These are phyloP conservation scores for Apophysomyces trapeziformis DNA, from an alignment of 371 early-diverging fungal genomes.

Conservation along the genomic window DNA sequence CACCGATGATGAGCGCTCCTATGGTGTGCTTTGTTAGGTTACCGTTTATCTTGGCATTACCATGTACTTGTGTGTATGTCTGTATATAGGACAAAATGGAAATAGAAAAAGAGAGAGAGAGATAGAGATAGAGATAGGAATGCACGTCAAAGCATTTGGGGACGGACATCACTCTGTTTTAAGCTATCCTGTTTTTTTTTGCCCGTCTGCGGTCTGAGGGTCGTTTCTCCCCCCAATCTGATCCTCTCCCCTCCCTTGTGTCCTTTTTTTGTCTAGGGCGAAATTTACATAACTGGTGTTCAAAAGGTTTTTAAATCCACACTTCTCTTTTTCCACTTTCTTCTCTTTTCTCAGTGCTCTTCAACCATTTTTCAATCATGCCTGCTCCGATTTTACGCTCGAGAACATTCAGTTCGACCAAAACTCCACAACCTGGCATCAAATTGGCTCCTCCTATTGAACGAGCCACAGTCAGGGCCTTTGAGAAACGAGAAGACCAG, in stretches of 20 bases:
- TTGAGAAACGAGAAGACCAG: conserved; percentile 26
- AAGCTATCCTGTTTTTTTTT: not conserved
- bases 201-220: conserved; percentile 3
- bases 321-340: not conserved
- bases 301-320: not conserved
- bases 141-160: conserved; percentile 10
- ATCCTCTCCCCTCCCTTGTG: not conserved
- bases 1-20: too few species aligned
- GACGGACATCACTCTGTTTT: conserved; percentile 7
- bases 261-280: conserved; percentile 5
- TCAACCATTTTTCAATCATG: not conserved
- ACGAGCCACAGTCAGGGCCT: conserved; percentile 21
- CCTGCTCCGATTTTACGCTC: conserved; percentile 4
- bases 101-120: not conserved
- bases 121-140: not conserved
- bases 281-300: conserved; percentile 9
- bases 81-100: not conserved
- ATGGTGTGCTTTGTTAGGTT: too few species aligned
- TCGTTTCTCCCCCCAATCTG: not conserved
- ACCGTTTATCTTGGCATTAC: too few species aligned
- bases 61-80: too few species aligned
- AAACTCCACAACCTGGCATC: conserved; percentile 19
- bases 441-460: conserved; percentile 32
- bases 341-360: not conserved
- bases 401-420: conserved; percentile 14